Conservation (phyloP, 2,329 filamentous ascomycete genomes). For the Tolypocladium guangdongense region DNA sequence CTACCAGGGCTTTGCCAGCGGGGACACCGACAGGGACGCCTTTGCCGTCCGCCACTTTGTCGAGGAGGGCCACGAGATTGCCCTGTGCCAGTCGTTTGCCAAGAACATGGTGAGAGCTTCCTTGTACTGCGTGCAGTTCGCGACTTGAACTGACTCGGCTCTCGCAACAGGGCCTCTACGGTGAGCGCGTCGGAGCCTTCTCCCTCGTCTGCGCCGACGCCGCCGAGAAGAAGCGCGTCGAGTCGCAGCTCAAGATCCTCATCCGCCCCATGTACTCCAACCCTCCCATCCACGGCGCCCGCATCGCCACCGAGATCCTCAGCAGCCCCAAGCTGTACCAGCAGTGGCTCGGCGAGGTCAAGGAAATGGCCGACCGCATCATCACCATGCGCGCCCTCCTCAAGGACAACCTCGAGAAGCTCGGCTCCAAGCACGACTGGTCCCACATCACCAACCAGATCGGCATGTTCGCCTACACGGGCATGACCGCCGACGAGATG, state of each 20-base stretch:
- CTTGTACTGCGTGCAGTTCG: too few species aligned
- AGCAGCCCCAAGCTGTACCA: conserved; percentile 75
- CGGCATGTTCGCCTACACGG: conserved; percentile 99
- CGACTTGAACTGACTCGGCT: neutral
- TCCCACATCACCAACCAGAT: conserved; percentile 98
- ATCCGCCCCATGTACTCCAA: conserved; percentile 97
- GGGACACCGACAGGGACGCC: conserved; percentile 83
- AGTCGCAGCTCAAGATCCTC: conserved; percentile 97
- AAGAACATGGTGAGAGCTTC: conserved; percentile 80
- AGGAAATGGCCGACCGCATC: conserved; percentile 98
- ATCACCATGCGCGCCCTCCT: conserved; percentile 94
- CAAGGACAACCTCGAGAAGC: conserved; percentile 87
- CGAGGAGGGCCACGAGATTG: conserved; percentile 79
- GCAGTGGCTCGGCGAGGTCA: conserved; percentile 94
- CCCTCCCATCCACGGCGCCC: conserved; percentile 91
- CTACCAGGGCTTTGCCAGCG: conserved; percentile 95
- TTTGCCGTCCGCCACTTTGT: conserved; percentile 92
- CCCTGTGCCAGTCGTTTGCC: conserved; percentile 87
- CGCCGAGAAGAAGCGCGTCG: conserved; percentile 90
- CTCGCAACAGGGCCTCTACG: conserved; percentile 69
- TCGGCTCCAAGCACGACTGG: conserved; percentile 96
- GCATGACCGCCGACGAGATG: conserved; percentile 85
- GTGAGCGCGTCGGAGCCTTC: conserved; percentile 95
- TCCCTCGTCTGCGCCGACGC: conserved; percentile 75
- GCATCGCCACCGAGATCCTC: conserved; percentile 85